These are phyloP conservation scores for Emydomyces testavorans DNA, from an alignment of 2,329 filamentous ascomycete genomes.

Conservation along the genomic window DNA sequence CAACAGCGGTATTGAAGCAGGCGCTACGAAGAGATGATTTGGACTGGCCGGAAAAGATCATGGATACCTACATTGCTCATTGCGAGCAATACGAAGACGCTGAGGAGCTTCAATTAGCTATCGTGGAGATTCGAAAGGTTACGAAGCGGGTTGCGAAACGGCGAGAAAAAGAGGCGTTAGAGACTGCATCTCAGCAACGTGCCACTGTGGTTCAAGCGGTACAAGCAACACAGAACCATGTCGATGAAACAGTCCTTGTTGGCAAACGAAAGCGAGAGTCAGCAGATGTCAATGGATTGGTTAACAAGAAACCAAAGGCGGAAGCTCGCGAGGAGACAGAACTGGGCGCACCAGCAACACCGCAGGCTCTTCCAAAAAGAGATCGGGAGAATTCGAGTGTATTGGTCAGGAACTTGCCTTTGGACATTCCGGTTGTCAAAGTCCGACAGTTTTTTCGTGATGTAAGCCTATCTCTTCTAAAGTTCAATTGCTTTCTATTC, in stretches of 20 bases:
- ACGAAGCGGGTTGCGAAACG: slow-evolving; percentile 52
- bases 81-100: slow-evolving; percentile 85
- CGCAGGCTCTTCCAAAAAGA: slow-evolving; percentile 47
- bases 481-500: background rate
- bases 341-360: slow-evolving; percentile 24
- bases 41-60: slow-evolving; percentile 42
- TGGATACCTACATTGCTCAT: slow-evolving; percentile 38
- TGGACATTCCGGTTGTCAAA: slow-evolving; percentile 56
- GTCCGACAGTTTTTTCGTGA: slow-evolving; percentile 84
- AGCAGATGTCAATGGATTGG: slow-evolving; percentile 40
- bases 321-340: slow-evolving; percentile 28
- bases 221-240: slow-evolving; percentile 18
- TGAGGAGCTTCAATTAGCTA: slow-evolving; percentile 58
- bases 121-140: slow-evolving; percentile 61
- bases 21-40: slow-evolving; percentile 47
- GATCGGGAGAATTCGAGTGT: slow-evolving; percentile 86
- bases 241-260: slow-evolving; percentile 21
- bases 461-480: slow-evolving; percentile 25
- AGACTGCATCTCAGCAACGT: slow-evolving; percentile 38
- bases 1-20: slow-evolving; percentile 64
- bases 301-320: slow-evolving; percentile 55
- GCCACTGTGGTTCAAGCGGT: slow-evolving; percentile 4
- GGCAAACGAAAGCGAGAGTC: slow-evolving; percentile 53
- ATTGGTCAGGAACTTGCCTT: slow-evolving; percentile 65
- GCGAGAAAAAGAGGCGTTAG: slow-evolving; percentile 54